Conservation (phyloP, 225 moss, liverwort and hornwort genomes). For the Rhytidiadelphus loreus region DNA sequence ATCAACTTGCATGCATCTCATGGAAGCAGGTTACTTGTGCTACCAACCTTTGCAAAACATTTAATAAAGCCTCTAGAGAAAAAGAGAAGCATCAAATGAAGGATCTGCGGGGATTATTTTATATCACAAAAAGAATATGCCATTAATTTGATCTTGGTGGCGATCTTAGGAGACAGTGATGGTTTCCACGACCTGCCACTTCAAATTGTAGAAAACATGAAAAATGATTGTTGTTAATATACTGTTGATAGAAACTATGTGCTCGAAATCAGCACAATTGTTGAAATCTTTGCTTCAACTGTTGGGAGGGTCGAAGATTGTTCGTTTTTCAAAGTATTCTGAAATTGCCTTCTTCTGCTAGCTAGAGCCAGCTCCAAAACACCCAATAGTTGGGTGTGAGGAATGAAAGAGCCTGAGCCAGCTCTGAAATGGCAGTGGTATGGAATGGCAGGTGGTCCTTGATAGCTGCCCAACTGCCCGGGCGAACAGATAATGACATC, state of each 20-base stretch:
- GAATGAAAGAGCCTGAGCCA: not conserved
- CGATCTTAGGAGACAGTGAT: not conserved
- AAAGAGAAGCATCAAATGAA: not conserved
- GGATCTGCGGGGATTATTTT: not conserved
- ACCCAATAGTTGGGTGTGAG: not conserved
- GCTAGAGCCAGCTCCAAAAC: not conserved
- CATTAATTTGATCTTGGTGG: not conserved
- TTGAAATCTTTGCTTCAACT: not conserved
- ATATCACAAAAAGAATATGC: not conserved
- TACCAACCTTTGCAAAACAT: not conserved
- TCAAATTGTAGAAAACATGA: not conserved
- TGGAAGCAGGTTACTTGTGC: conserved; percentile 13
- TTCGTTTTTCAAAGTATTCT: not conserved
- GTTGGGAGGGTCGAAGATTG: not conserved
- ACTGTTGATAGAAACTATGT: not conserved
- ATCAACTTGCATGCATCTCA: conserved; percentile 12
- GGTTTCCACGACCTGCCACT: not conserved
- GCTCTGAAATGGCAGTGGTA: not conserved
- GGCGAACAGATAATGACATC: conserved; percentile 85
- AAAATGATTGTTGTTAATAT: not conserved
- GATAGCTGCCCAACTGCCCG: conserved; percentile 69
- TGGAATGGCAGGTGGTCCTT: conserved; percentile 58
- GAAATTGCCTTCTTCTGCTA: not conserved
- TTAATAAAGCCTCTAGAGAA: too few species aligned
- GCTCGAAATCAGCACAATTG: too few species aligned